Conservation (phyloP, 139 green algal genomes). For the Haematococcus sp. region DNA sequence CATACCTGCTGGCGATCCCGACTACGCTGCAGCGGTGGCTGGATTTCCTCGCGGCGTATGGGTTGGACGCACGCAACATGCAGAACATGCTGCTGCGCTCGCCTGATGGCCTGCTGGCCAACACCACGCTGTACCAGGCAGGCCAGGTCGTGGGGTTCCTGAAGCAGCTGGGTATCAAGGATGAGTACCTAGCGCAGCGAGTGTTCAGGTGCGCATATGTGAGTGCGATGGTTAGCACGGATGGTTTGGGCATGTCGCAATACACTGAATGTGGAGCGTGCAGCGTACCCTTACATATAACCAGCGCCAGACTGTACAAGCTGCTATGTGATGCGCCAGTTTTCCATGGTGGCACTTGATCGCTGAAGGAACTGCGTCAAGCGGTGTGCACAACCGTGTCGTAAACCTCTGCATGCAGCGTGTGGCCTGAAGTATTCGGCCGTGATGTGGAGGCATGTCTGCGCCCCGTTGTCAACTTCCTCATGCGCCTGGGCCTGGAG, state of each 20-base stretch:
- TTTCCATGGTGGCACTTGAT: too few species aligned
- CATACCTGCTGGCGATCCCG: slow-evolving; percentile 21
- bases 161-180: slow-evolving; percentile 34
- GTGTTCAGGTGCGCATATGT: slow-evolving; percentile 31
- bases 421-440: slow-evolving; percentile 26
- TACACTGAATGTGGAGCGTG: too few species aligned
- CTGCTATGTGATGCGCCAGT: too few species aligned
- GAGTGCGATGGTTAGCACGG: too few species aligned
- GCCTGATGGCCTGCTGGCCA: slow-evolving; percentile 9
- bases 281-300: too few species aligned
- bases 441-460: slow-evolving; percentile 35
- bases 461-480: slow-evolving; percentile 31
- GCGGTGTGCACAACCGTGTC: too few species aligned
- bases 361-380: too few species aligned
- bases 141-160: slow-evolving; percentile 23
- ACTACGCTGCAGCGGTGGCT: slow-evolving; percentile 33
- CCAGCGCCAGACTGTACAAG: too few species aligned
- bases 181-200: slow-evolving; percentile 32
- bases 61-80: background rate
- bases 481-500: slow-evolving; percentile 41
- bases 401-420: too few species aligned
- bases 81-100: slow-evolving; percentile 33
- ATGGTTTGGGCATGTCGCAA: too few species aligned
- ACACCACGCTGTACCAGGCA: slow-evolving; percentile 30
- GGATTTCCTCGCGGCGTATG: slow-evolving; percentile 34